Evolutionary conservation across 176 grass and related monocot genomes (phyloP).

Genomic region (Puya raimondii): DNA sequence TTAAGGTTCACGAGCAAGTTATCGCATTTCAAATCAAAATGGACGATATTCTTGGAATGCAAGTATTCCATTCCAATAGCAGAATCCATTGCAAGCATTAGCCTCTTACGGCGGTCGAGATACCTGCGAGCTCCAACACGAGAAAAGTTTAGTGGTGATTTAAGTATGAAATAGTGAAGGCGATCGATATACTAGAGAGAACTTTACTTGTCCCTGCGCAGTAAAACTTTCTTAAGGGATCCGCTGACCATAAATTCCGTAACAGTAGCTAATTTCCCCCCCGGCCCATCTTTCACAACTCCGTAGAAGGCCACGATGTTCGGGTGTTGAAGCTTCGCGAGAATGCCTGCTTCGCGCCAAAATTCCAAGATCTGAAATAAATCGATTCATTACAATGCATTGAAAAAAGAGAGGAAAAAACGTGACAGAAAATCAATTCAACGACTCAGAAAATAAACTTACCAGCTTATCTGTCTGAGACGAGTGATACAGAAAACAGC

Average conservation of each 20-base stretch:
- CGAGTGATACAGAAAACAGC: conserved; percentile 57
- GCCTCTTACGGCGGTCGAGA: conserved; percentile 54
- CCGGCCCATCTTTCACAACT: conserved; percentile 65
- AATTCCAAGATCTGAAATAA: conserved; percentile 51
- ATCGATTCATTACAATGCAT: neutral
- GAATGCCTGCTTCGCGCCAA: conserved; percentile 77
- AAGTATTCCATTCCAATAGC: conserved; percentile 97
- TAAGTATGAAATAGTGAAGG: neutral
- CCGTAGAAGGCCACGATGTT: conserved; percentile 91
- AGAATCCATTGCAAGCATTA: conserved; percentile 85
- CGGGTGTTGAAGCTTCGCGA: conserved; percentile 87
- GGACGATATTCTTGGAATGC: conserved; percentile 78
- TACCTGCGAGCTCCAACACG: conserved; percentile 17
- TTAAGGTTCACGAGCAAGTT: conserved; percentile 92
- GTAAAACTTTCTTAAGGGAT: conserved; percentile 74
- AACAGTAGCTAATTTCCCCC: conserved; percentile 67
- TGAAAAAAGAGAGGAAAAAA: conserved; percentile 16
- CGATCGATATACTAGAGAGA: neutral
- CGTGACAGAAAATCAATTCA: conserved; percentile 2
- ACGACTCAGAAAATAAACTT: neutral
- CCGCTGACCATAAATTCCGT: conserved; percentile 92
- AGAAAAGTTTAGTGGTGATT: neutral
- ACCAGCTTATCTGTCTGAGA: conserved; percentile 68
- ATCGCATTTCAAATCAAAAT: conserved; percentile 99
- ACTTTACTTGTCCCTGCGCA: conserved; percentile 45